Base-by-base conservation (phyloP, 768 basidiomycete species). In the Naganishia onofrii region DNA sequence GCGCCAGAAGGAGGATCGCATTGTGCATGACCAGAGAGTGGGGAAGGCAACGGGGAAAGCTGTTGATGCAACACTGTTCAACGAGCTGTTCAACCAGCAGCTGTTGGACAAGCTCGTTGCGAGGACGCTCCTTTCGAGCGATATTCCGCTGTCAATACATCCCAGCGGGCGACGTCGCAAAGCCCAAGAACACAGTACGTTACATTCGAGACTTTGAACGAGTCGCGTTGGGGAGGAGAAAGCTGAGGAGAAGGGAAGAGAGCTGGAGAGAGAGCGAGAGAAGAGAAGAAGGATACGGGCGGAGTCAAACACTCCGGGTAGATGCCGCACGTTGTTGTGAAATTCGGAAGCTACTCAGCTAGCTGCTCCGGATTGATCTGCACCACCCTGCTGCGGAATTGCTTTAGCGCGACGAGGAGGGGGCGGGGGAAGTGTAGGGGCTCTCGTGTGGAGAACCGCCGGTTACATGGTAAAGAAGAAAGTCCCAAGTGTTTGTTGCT, bases 281-380 rank as follows among this genome's bases (percentile, higher is more conserved):
- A 51, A 21, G 48, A 51, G n/a, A 21, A 12, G n/a, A 15, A 51
- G n/a, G 48, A 42, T 42, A 42, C 31, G 21, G 34, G 34, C 57
- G 57, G 57, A 58, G n/a, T 23, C 57, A 58, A 38, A 58, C 34
- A 58, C 6, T 8, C 57, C 57, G 57, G 34, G 29, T n/a, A n/a
- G n/a, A n/a, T 12, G 56, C 56, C 10, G 56, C 29, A 57, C 32
- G 56, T 28, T 28, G 56, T 12, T 9, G 13, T 8, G n/a, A n/a
- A n/a, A n/a, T n/a, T n/a, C n/a, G n/a, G n/a, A n/a, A n/a, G n/a
- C n/a, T n/a, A n/a, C n/a, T n/a, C n/a, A n/a, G n/a, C n/a, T n/a
- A n/a, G n/a, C n/a, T n/a, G 32, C 57, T 23, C 57, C 34, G 57
- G n/a, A 58, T 36, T 3, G n/a, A 34, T 38, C 57, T 34, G 57